Evolutionary conservation across 1,284 basidiomycete species (phyloP).

Genomic region (Meira nashicola): DNA sequence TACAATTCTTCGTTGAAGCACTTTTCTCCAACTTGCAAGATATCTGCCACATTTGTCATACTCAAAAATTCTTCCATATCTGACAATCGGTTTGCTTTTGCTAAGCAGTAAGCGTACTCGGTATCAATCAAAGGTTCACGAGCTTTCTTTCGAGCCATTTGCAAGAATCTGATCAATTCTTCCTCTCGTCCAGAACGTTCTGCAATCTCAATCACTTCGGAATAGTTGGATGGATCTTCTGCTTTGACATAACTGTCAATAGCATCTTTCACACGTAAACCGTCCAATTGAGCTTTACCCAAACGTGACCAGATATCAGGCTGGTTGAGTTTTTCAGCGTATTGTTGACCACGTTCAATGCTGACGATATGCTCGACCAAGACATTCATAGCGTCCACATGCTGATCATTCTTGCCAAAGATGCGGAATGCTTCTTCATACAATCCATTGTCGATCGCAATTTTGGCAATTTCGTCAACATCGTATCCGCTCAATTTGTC

Average conservation of each 20-base stretch:
- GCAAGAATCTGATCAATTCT: slow-evolving; percentile 92
- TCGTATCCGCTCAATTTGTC: slow-evolving; percentile 96
- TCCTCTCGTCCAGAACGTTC: slow-evolving; percentile 95
- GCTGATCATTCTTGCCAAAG: slow-evolving; percentile 49
- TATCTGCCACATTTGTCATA: slow-evolving; percentile 98
- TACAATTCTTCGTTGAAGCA: slow-evolving; percentile 98
- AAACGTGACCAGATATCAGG: slow-evolving; percentile 96
- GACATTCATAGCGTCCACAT: slow-evolving; percentile 80
- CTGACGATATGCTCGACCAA: slow-evolving; percentile 97
- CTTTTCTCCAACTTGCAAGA: slow-evolving; percentile 94
- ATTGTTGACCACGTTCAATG: slow-evolving; percentile 92
- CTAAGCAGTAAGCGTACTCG: slow-evolving; percentile 56
- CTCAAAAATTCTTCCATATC: slow-evolving; percentile 95
- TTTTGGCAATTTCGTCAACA: slow-evolving; percentile 87
- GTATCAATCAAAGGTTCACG: slow-evolving; percentile 98
- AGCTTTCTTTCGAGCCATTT: slow-evolving; percentile 98
- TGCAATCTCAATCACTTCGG: slow-evolving; percentile 94
- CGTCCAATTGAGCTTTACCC: slow-evolving; percentile 98
- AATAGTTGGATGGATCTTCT: slow-evolving; percentile 89
- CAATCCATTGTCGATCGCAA: slow-evolving; percentile 91
- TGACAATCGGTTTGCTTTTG: slow-evolving; percentile 49
- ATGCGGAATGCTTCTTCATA: slow-evolving; percentile 83
- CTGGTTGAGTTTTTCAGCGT: slow-evolving; percentile 92
- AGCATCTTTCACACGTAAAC: slow-evolving; percentile 94
- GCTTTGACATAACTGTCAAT: slow-evolving; percentile 99